phyloP scores from a whole-genome alignment of 805 yeast species.

The Monosporozyma solicola region DNA sequence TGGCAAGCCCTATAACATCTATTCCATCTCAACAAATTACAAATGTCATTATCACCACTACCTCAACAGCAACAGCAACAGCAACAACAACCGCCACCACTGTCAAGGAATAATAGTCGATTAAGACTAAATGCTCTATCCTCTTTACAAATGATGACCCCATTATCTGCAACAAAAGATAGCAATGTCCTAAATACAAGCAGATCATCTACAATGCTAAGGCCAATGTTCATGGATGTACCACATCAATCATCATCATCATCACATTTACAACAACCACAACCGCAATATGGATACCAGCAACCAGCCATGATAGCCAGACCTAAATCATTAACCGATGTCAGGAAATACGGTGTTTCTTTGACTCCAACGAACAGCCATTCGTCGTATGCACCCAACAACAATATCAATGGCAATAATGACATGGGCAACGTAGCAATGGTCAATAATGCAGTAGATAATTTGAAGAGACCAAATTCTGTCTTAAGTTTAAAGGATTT shows the following conservation, averaged over 20 bases:
- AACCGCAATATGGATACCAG: background rate
- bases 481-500: constrained; percentile 17
- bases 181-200: constrained; percentile 4
- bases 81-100: background rate
- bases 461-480: constrained; percentile 19
- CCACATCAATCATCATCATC: constrained; percentile 6
- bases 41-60: background rate
- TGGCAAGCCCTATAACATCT: background rate
- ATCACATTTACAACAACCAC: background rate
- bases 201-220: constrained; percentile 1
- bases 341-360: constrained; percentile 1
- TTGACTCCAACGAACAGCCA: background rate
- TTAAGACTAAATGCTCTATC: constrained; percentile 33
- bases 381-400: background rate
- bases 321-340: constrained; percentile 21
- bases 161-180: constrained; percentile 24
- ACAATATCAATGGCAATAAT: background rate
- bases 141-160: constrained; percentile 57
- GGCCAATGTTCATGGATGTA: constrained; percentile 16
- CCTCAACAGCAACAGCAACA: background rate
- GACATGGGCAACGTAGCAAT: background rate
- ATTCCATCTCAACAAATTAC: too few relatives aligned
- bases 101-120: constrained; percentile 12
- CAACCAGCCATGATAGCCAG: constrained; percentile 10
- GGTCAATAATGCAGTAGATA: background rate